Evolutionary conservation across 495 filamentous ascomycete genomes (phyloP).

Genomic region (Neurospora sp.): DNA sequence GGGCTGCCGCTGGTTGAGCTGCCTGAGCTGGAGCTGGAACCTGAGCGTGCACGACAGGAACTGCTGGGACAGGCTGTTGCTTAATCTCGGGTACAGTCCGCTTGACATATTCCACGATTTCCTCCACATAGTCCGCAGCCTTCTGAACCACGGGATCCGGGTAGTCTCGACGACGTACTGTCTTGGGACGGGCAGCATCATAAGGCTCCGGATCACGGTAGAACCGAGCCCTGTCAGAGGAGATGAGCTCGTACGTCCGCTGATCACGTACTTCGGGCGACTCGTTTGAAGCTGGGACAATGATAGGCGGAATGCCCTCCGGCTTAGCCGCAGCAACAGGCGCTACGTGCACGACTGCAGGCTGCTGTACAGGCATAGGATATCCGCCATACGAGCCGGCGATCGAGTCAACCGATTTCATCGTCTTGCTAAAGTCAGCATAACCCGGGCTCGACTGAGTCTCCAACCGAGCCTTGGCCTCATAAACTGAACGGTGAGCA

Average conservation of each 20-base stretch:
- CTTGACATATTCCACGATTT: slow-evolving; percentile 17
- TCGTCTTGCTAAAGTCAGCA: slow-evolving; percentile 14
- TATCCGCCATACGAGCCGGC: slow-evolving; percentile 6
- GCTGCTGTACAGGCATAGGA: neutral
- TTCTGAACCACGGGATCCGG: slow-evolving; percentile 22
- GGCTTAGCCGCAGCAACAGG: neutral
- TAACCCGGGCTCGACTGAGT: slow-evolving; percentile 12
- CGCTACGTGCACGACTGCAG: neutral
- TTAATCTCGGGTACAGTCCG: slow-evolving; percentile 18
- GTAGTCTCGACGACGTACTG: slow-evolving; percentile 21
- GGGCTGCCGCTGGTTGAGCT: slow-evolving; percentile 4
- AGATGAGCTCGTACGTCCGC: slow-evolving; percentile 19
- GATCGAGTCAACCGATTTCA: slow-evolving; percentile 12
- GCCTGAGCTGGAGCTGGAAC: neutral
- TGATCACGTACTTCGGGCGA: slow-evolving; percentile 12
- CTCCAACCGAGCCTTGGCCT: slow-evolving; percentile 11
- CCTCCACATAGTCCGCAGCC: slow-evolving; percentile 21
- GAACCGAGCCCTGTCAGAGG: slow-evolving; percentile 24
- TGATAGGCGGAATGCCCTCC: neutral
- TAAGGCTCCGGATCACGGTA: slow-evolving; percentile 23
- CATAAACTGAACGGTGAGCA: slow-evolving; percentile 4
- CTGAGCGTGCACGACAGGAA: slow-evolving; percentile 9
- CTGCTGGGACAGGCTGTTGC: neutral
- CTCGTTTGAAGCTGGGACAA: neutral
- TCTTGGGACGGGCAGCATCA: slow-evolving; percentile 17